Evolutionary conservation across 2,329 filamentous ascomycete genomes (phyloP).

Genomic region (Samsoniella hepiali): DNA sequence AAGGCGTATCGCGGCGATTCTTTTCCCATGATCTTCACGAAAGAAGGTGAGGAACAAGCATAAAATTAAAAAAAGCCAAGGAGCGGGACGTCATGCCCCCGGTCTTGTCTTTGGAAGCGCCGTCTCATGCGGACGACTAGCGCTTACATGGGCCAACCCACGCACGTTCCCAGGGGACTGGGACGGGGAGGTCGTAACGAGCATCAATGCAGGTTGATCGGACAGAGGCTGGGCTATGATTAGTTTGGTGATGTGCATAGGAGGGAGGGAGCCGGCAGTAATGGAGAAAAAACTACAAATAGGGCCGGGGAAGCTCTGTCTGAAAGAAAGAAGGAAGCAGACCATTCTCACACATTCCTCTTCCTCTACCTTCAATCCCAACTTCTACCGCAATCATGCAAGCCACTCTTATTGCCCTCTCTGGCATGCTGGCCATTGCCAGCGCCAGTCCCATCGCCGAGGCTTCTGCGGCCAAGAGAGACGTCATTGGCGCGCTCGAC

Average conservation of each 20-base stretch:
- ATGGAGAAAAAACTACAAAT: conserved; percentile 1
- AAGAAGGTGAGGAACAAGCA: not conserved
- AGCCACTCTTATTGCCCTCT: not conserved
- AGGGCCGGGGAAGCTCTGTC: not conserved
- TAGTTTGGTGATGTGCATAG: not conserved
- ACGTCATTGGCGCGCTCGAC: conserved; percentile 31
- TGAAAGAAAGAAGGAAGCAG: not conserved
- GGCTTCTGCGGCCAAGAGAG: conserved; percentile 21
- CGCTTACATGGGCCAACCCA: conserved; percentile 9
- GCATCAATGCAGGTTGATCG: not conserved
- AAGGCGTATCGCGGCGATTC: not conserved
- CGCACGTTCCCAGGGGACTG: not conserved
- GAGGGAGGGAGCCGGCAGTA: not conserved
- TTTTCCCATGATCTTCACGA: not conserved
- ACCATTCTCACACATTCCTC: not conserved
- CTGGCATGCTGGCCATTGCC: conserved; percentile 20
- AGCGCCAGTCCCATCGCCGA: conserved; percentile 21
- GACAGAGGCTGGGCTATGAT: not conserved
- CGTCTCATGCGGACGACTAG: conserved; percentile 4
- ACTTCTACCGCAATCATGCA: not conserved
- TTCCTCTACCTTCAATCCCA: not conserved
- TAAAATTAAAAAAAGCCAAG: not conserved
- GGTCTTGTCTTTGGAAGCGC: not conserved
- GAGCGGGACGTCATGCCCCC: not conserved
- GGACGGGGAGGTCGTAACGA: not conserved